Evolutionary conservation across 2,329 filamentous ascomycete genomes (phyloP), one percentile per base, ranked within the genome.

Genomic region (Madurella mycetomatis): DNA sequence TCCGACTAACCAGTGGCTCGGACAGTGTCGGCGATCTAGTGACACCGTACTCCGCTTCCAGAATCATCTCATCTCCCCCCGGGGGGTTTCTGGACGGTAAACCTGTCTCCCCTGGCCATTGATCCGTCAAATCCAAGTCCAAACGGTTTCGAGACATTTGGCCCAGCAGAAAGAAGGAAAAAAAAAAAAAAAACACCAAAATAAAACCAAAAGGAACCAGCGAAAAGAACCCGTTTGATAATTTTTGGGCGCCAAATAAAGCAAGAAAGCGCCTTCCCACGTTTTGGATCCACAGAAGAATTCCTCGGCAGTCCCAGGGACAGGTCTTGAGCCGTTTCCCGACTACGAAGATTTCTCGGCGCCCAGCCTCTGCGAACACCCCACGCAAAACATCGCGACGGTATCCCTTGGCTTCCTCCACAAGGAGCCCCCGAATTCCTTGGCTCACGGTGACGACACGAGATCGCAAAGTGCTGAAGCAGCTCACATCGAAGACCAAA

Each of bases 271-370:
- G 12, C 49, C 25, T 25, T 25, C 25, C 43, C 18, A 17, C 39
- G 30, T 34, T 44, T 50, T 18, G 47, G 50, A 44, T 47, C 41
- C 48, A 48, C 53, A 45, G 9, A 51, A 51, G 55, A 41, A 44
- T 9, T 49, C 41, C 51, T 55, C 48, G 51, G 41, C 54, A 31
- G 39, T 13, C 46, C 46, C 18, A 9, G 41, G 37, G 30, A 16
- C 30, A 56, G 32, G 43, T 18, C 47, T 30, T 25, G 41, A 45
- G 41, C 43, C 42, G 15, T 31, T 49, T 53, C 40, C 45, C 17
- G 51, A 45, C 58, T 52, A 59, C 63, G 58, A 66, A 65, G 62
- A 66, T 64, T 67, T 71, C 71, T 72, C 64, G 70, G 71, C 71
- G 70, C 70, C 71, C 69, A 73, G 70, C 67, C 66, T 65, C 65